Evolutionary conservation across 345 rosid species (phyloP).

Genomic region (Moringa oleifera): DNA sequence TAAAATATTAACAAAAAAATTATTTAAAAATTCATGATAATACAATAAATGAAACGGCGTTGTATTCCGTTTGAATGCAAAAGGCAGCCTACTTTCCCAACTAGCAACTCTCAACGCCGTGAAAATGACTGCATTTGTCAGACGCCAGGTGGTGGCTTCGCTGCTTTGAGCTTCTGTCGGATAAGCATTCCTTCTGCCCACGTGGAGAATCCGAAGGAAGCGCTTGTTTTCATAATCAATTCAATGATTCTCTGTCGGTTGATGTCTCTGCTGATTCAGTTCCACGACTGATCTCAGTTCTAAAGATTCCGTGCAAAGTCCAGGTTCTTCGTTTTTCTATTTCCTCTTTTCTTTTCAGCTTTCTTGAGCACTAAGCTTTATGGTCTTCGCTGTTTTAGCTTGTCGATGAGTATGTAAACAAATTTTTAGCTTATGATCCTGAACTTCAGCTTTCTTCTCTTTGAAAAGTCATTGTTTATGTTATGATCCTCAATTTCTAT

Average conservation of each 20-base stretch:
- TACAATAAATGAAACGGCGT: too few species aligned
- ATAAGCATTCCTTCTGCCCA: background rate
- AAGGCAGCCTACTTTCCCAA: background rate
- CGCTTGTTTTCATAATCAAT: background rate
- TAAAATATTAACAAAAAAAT: too few species aligned
- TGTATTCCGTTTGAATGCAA: too few species aligned
- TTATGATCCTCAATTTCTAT: too few species aligned
- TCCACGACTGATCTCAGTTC: background rate
- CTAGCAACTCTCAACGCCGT: background rate
- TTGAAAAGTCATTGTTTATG: too few species aligned
- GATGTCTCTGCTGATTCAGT: background rate
- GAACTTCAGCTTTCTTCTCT: too few species aligned
- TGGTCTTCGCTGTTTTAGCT: background rate
- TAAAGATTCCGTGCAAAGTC: background rate
- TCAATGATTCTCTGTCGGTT: background rate
- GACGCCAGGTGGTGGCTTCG: background rate
- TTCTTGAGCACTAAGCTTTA: background rate
- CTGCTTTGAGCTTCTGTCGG: background rate
- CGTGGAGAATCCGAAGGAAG: background rate
- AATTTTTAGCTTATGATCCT: background rate
- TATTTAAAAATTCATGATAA: too few species aligned
- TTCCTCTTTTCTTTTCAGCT: background rate
- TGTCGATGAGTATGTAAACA: too few species aligned
- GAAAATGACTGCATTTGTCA: constrained; percentile 1
- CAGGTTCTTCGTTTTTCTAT: constrained; percentile 14